These are phyloP conservation scores for Apiotrichum porosum DNA, from an alignment of 1,284 basidiomycete species.

Conservation along the genomic window DNA sequence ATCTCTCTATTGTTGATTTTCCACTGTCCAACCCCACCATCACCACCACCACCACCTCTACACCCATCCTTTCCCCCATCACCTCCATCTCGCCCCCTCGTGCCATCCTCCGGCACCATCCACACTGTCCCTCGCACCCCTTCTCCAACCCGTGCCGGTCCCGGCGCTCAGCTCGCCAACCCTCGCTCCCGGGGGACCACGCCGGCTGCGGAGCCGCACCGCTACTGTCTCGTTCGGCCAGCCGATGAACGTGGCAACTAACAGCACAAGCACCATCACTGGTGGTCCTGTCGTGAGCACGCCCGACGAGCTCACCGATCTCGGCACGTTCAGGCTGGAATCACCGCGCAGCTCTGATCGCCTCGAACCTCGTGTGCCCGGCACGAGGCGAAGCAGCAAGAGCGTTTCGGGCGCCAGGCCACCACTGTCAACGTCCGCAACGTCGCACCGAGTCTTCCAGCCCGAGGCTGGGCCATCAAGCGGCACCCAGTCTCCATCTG, in stretches of 20 bases:
- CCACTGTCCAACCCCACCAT: no score
- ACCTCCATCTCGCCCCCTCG: no score
- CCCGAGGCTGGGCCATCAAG: background rate
- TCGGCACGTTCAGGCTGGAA: background rate
- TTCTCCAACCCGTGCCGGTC: no score
- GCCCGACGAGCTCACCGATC: slow-evolving; percentile 1
- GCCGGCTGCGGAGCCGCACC: slow-evolving; percentile 19
- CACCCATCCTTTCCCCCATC: no score
- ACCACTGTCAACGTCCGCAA: slow-evolving; percentile 12
- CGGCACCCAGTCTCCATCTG: background rate
- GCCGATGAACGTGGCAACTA: slow-evolving; percentile 9
- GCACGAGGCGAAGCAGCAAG: slow-evolving; percentile 19
- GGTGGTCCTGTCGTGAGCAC: background rate
- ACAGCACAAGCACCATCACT: background rate
- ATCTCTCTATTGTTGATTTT: no score
- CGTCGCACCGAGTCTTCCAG: slow-evolving; percentile 8
- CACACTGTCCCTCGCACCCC: no score
- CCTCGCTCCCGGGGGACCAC: slow-evolving; percentile 24
- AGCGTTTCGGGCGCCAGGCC: slow-evolving; percentile 24
- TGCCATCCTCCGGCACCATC: no score
- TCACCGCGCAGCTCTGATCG: background rate
- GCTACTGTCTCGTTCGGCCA: slow-evolving; percentile 32
- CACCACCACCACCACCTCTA: no score
- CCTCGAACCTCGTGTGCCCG: slow-evolving; percentile 4
- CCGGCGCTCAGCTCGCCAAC: slow-evolving; percentile 52